Conservation (phyloP, 1,284 basidiomycete genomes). For the Tilletia horrida region DNA sequence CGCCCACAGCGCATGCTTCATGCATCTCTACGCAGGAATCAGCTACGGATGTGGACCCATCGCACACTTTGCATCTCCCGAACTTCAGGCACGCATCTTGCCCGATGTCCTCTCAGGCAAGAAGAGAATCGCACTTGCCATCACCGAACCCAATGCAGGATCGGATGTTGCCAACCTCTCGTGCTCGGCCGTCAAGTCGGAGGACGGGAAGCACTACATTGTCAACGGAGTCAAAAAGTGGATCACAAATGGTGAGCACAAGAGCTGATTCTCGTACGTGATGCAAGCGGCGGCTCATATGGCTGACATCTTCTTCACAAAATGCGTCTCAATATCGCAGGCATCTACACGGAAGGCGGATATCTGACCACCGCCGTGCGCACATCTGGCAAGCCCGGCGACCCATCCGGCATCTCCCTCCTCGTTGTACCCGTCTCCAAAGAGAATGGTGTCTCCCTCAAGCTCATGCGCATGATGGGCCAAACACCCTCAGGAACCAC, state of each 20-base stretch:
- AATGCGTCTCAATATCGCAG: not conserved
- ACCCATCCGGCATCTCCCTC: slow-evolving; percentile 53
- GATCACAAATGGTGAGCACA: slow-evolving; percentile 24
- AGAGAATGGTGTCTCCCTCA: slow-evolving; percentile 36
- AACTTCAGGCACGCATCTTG: slow-evolving; percentile 36
- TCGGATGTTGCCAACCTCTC: slow-evolving; percentile 55
- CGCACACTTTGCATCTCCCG: slow-evolving; percentile 39
- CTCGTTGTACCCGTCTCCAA: slow-evolving; percentile 46
- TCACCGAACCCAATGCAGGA: slow-evolving; percentile 51
- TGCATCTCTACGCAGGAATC: slow-evolving; percentile 33
- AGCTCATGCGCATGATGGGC: slow-evolving; percentile 51
- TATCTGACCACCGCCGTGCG: slow-evolving; percentile 53
- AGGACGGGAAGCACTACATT: slow-evolving; percentile 54
- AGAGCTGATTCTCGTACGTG: not conserved
- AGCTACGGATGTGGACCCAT: slow-evolving; percentile 35
- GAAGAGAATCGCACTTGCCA: slow-evolving; percentile 45
- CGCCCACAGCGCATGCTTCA: slow-evolving; percentile 29
- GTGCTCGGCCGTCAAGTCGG: slow-evolving; percentile 44
- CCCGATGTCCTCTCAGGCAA: slow-evolving; percentile 39
- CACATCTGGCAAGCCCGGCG: slow-evolving; percentile 55
- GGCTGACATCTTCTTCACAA: not conserved
- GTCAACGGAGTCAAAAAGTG: slow-evolving; percentile 56
- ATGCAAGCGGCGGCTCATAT: not conserved
- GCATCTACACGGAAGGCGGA: slow-evolving; percentile 18
- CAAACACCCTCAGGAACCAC: slow-evolving; percentile 53